A percentile compares a stretch with the other conserved stretches of the same genome.
These are phyloP conservation scores for Cryptosporidium xiaoi DNA, from an alignment of 169 alveolate species.

Conservation along the genomic window DNA sequence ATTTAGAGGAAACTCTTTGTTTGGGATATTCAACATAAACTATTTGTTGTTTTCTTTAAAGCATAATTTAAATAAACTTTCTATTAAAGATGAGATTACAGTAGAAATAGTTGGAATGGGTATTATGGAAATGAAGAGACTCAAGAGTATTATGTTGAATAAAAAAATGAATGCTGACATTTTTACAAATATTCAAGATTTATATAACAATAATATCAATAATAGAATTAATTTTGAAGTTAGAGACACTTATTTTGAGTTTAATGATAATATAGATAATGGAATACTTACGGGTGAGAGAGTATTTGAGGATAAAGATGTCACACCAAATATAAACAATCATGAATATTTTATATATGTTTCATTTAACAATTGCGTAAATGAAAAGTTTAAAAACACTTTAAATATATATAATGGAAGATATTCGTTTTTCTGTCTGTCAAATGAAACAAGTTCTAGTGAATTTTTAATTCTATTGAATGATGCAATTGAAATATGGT, in stretches of 20 bases:
- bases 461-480: conserved; percentile 39
- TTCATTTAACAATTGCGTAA: conserved; percentile 31
- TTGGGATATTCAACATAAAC: too few relatives aligned
- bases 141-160: neutral
- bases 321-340: neutral
- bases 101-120: too few relatives aligned
- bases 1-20: too few relatives aligned
- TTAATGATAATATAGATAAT: neutral
- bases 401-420: conserved; percentile 14
- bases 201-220: neutral
- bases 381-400: neutral
- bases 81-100: too few relatives aligned
- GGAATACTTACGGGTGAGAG: neutral
- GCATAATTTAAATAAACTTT: too few relatives aligned
- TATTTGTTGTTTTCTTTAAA: too few relatives aligned
- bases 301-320: neutral
- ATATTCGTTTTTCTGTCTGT: conserved; percentile 23
- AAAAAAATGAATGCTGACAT: too few relatives aligned
- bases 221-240: neutral
- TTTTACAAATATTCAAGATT: too few relatives aligned
- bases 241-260: neutral
- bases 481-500: conserved; percentile 41
- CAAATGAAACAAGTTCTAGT: conserved; percentile 3
- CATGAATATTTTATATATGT: conserved; percentile 24
- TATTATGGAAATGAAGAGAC: neutral